A percentile compares a stretch with the other conserved stretches of the same genome.
Conservation (phyloP, 164 flowering plant genomes). For the Aristolochia fimbriata region DNA sequence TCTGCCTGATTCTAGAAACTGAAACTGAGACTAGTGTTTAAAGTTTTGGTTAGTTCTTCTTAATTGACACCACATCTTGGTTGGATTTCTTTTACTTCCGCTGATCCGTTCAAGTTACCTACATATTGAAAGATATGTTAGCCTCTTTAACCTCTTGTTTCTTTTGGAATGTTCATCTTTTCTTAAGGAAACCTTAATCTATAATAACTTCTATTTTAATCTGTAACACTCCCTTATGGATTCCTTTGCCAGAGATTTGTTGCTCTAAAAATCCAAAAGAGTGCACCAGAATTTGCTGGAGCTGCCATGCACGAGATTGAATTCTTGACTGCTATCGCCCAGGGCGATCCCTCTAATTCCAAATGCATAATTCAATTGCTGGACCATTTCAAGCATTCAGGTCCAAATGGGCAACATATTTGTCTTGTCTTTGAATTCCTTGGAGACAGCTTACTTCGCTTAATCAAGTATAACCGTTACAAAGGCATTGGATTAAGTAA, state of each 20-base stretch:
- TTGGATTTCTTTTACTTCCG: no score
- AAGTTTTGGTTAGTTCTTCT: no score
- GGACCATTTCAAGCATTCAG: constrained; percentile 83
- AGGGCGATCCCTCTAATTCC: constrained; percentile 58
- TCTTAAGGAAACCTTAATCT: no score
- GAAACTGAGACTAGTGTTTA: no score
- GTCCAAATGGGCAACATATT: constrained; percentile 90
- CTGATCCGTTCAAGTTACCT: no score
- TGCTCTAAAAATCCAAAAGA: constrained; percentile 89
- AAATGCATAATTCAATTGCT: constrained; percentile 54
- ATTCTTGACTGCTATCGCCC: constrained; percentile 56
- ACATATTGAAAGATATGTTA: background rate
- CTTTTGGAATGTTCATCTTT: background rate
- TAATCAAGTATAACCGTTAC: constrained; percentile 63
- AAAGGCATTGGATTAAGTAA: constrained; percentile 54
- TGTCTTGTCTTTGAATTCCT: constrained; percentile 94
- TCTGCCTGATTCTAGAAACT: no score
- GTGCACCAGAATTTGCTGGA: constrained; percentile 78
- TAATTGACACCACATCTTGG: no score
- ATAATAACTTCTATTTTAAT: background rate
- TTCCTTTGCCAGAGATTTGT: constrained; percentile 51
- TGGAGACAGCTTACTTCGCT: constrained; percentile 76
- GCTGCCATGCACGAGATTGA: constrained; percentile 92
- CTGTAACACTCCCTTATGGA: background rate
- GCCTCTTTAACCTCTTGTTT: background rate